Conservation (phyloP, 768 basidiomycete genomes). For the Calvatia gigantea region DNA sequence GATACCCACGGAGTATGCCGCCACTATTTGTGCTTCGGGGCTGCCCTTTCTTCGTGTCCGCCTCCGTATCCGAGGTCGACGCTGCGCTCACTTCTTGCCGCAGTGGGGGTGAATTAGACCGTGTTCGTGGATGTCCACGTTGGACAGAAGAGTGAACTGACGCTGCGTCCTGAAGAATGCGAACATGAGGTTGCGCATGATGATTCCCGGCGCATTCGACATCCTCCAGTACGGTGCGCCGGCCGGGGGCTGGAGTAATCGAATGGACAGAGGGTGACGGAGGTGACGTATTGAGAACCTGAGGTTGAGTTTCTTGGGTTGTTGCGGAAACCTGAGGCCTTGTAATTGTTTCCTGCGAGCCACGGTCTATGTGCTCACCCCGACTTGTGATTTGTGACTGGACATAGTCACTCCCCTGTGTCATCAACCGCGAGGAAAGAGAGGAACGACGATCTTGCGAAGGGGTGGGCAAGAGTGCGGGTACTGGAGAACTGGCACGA, state of each 20-base stretch:
- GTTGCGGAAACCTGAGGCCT: neutral
- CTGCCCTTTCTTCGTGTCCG: neutral
- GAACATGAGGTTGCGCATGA: neutral
- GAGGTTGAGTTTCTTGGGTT: neutral
- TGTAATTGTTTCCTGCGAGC: neutral
- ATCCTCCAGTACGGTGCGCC: neutral
- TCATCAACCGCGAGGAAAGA: neutral
- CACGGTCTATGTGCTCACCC: neutral
- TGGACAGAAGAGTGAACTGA: neutral
- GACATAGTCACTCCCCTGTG: neutral
- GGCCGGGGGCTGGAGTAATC: neutral
- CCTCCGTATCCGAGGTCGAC: neutral
- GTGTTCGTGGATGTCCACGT: neutral
- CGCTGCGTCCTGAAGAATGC: neutral
- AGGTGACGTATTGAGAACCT: neutral
- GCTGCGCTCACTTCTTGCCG: too few relatives aligned
- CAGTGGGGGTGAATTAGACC: too few relatives aligned
- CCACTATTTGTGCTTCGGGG: neutral
- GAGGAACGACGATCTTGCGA: neutral
- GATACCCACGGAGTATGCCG: neutral
- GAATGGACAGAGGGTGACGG: neutral
- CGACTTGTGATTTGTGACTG: neutral
- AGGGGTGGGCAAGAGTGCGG: neutral
- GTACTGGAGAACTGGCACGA: neutral
- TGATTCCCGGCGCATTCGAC: neutral